Conservation (phyloP, 192 early-diverging fungal genomes). For the Coemansia sp. region DNA sequence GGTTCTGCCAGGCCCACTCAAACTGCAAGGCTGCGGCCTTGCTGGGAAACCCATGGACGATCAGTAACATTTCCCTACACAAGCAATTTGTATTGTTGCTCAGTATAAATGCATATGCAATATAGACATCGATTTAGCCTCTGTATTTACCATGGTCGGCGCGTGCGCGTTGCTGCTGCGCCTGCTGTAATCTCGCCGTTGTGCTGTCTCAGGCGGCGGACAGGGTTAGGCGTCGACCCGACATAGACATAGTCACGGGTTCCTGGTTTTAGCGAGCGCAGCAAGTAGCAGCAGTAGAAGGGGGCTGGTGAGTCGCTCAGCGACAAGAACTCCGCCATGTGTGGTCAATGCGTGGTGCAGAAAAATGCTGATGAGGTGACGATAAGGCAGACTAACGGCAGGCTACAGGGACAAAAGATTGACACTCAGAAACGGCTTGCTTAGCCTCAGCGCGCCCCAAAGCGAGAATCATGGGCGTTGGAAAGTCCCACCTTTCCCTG, state of each 20-base stretch:
- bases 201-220: slow-evolving; percentile 53
- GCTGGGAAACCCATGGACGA: slow-evolving; percentile 54
- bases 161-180: slow-evolving; percentile 31
- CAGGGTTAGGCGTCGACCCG: slow-evolving; percentile 53
- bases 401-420: not conserved
- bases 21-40: slow-evolving; percentile 48
- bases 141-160: slow-evolving; percentile 40
- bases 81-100: not conserved
- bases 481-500: not conserved
- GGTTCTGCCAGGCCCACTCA: slow-evolving; percentile 59
- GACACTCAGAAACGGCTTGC: not conserved
- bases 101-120: not conserved
- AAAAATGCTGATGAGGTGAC: not conserved
- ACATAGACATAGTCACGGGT: slow-evolving; percentile 36
- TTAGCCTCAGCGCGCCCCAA: slow-evolving; percentile 3
- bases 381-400: not conserved
- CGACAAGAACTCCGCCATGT: slow-evolving; percentile 2
- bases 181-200: slow-evolving; percentile 54
- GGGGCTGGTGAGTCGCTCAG: not conserved
- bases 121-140: not conserved
- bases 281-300: slow-evolving; percentile 57
- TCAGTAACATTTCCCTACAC: slow-evolving; percentile 49
- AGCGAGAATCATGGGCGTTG: slow-evolving; percentile 2
- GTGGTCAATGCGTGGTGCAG: not conserved
- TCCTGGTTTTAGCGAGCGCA: slow-evolving; percentile 49